Base-by-base conservation (phyloP, 495 filamentous ascomycete genomes). In the Penicillium verhagenii region DNA sequence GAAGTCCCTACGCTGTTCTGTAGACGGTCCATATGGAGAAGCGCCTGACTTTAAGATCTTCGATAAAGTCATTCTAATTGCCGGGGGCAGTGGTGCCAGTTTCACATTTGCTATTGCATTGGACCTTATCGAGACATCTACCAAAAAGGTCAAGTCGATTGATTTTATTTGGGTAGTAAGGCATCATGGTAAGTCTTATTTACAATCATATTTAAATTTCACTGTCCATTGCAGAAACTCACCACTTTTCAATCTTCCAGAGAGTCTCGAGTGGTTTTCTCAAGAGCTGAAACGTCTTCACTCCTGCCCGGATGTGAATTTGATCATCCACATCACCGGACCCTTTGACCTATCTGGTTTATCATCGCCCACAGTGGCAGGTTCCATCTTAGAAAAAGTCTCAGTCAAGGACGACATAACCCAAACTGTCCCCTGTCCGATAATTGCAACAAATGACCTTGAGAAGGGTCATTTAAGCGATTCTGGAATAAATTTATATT, bases 11-110 rank as follows among this genome's bases (percentile, higher is more conserved):
- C 72, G 67, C 23, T 80, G 77, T 0, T 84, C 79, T 1, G 66
- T 82, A 4, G 80, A 86, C 56, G 82, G 83, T 4, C 78, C 79
- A 0, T 86, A 86, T 50, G 83, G 83, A 16, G 75, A 81, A 16
- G 65, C 81, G 38, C 80, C 81, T 0, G 75, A 81, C 53, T 84
- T 83, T n/a, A 69, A 76, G 65, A 65, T 73, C 11, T 81, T 75
- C 54, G 82, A 85, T 52, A 79, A 78, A 45, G 74, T 82, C 11
- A 68, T 86, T 13, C 67, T 86, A 18, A 75, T 86, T 24, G 80
- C 82, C 16, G 82, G 82, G 20, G 83, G 82, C 4, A 79, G 79
- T 52, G 82, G 83, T 8, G 80, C 78, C 11, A 82, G 74, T 2
- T 86, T 85, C 58, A 81, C 79, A 2, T 58, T 60, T 53, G 33